Evolutionary conservation across 2,329 filamentous ascomycete species (phyloP).

Genomic region (Talaromyces sp.): DNA sequence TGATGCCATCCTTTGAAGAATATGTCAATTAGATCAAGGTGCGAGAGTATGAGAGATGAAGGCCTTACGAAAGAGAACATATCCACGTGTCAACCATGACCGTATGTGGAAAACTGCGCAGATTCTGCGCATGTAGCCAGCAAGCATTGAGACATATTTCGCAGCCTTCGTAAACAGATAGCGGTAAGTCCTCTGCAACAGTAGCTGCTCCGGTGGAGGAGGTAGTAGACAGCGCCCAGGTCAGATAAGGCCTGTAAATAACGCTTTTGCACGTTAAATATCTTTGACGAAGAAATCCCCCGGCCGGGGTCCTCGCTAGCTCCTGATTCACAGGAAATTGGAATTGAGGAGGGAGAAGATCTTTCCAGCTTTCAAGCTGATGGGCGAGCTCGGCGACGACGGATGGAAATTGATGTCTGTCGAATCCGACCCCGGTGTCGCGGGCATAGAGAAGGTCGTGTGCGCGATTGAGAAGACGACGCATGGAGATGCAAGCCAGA

Average conservation of each 20-base stretch:
- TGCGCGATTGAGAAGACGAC: conserved; percentile 26
- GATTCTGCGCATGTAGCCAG: conserved; percentile 48
- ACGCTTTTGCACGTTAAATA: conserved; percentile 53
- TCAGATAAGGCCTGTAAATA: conserved; percentile 52
- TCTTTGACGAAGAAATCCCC: conserved; percentile 49
- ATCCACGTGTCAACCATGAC: conserved; percentile 55
- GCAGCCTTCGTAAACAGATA: conserved; percentile 42
- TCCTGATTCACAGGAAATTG: conserved; percentile 34
- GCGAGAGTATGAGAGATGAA: conserved; percentile 19
- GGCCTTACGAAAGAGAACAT: conserved; percentile 50
- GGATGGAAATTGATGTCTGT: conserved; percentile 46
- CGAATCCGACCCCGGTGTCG: conserved; percentile 44
- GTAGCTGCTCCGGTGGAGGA: neutral
- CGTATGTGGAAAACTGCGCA: conserved; percentile 49
- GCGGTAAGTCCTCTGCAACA: conserved; percentile 27
- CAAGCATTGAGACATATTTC: conserved; percentile 49
- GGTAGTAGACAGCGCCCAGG: conserved; percentile 45
- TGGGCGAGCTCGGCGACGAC: conserved; percentile 41
- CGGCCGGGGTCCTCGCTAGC: conserved; percentile 39
- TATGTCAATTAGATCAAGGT: neutral
- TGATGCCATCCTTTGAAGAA: neutral
- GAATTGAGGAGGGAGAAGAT: conserved; percentile 29
- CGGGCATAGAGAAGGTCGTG: conserved; percentile 46
- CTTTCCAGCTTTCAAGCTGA: conserved; percentile 36
- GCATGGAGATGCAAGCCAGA: conserved; percentile 49